Evolutionary conservation across 2,329 filamentous ascomycete species (phyloP).

Genomic region (Metarhizium robertsii): DNA sequence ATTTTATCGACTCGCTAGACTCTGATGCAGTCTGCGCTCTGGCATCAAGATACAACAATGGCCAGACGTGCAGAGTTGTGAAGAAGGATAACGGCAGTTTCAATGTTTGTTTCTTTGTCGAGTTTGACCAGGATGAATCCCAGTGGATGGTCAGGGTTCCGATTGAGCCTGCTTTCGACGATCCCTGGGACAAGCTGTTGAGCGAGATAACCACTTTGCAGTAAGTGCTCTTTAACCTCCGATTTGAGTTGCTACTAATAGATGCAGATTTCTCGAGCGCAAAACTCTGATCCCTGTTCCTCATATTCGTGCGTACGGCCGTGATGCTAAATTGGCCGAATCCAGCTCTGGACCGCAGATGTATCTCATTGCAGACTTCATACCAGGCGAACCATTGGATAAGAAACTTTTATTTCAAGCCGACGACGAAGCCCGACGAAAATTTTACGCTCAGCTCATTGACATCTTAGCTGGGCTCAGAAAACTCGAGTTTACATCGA

Average conservation of each 20-base stretch:
- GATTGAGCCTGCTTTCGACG: slow-evolving; percentile 11
- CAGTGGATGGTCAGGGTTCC: slow-evolving; percentile 16
- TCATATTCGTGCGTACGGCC: slow-evolving; percentile 12
- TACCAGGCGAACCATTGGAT: slow-evolving; percentile 13
- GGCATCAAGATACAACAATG: slow-evolving; percentile 12
- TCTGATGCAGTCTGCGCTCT: slow-evolving; percentile 11
- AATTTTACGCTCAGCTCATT: slow-evolving; percentile 16
- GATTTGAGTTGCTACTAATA: slow-evolving; percentile 2
- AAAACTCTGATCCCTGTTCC: slow-evolving; percentile 15
- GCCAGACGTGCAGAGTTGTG: slow-evolving; percentile 9
- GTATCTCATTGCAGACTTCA: slow-evolving; percentile 14
- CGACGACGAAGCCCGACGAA: slow-evolving; percentile 4
- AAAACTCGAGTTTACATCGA: slow-evolving; percentile 12
- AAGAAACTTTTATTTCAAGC: slow-evolving; percentile 6
- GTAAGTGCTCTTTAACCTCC: slow-evolving; percentile 5
- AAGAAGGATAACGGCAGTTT: slow-evolving; percentile 12
- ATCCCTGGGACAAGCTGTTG: slow-evolving; percentile 16
- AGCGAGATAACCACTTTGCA: slow-evolving; percentile 17
- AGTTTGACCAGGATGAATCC: slow-evolving; percentile 5
- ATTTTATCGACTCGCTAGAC: slow-evolving; percentile 14
- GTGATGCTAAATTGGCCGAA: slow-evolving; percentile 3
- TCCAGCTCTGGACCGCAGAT: neutral
- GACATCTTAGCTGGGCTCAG: slow-evolving; percentile 16
- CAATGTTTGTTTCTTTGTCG: slow-evolving; percentile 14
- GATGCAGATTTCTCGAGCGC: slow-evolving; percentile 12